A percentile compares a stretch with the other conserved stretches of the same genome.
Conservation (phyloP, 1,284 basidiomycete species). For the Jaminaea rosea region DNA sequence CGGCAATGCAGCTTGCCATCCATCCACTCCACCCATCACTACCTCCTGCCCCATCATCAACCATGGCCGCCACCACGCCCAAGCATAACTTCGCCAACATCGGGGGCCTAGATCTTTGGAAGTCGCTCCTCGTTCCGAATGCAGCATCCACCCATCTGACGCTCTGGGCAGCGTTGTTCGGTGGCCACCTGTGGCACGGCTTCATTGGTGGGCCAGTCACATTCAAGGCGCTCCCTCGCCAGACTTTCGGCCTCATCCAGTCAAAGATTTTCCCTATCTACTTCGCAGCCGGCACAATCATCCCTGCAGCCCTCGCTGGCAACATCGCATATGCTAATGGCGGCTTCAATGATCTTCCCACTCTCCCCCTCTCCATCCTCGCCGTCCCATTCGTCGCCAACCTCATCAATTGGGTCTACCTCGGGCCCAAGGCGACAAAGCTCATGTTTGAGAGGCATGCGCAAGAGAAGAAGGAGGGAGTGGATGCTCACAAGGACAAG, state of each 20-base stretch:
- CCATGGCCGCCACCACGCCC: too few relatives aligned
- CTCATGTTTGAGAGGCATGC: slow-evolving; percentile 7
- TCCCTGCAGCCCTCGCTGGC: slow-evolving; percentile 52
- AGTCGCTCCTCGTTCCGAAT: slow-evolving; percentile 7
- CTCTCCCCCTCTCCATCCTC: slow-evolving; percentile 59
- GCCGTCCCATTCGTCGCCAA: slow-evolving; percentile 54
- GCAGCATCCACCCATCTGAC: slow-evolving; percentile 2
- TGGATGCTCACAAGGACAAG: slow-evolving; percentile 1
- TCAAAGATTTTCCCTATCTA: slow-evolving; percentile 66
- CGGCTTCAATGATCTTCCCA: slow-evolving; percentile 53
- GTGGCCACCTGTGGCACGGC: slow-evolving; percentile 7
- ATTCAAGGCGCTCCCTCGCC: slow-evolving; percentile 49
- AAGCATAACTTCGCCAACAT: background rate
- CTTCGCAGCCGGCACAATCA: slow-evolving; percentile 57
- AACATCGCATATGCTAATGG: slow-evolving; percentile 51
- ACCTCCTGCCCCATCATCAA: too few relatives aligned
- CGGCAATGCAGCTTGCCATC: too few relatives aligned
- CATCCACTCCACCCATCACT: too few relatives aligned
- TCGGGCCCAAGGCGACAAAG: slow-evolving; percentile 53
- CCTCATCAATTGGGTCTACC: slow-evolving; percentile 55
- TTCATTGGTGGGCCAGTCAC: slow-evolving; percentile 13
- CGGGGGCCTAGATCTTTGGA: slow-evolving; percentile 6
- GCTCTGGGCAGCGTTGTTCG: slow-evolving; percentile 2
- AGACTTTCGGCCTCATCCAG: slow-evolving; percentile 68
- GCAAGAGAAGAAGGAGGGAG: slow-evolving; percentile 7